phyloP scores from a whole-genome alignment of 2,329 filamentous ascomycete species.

The Neonectria punicea region DNA sequence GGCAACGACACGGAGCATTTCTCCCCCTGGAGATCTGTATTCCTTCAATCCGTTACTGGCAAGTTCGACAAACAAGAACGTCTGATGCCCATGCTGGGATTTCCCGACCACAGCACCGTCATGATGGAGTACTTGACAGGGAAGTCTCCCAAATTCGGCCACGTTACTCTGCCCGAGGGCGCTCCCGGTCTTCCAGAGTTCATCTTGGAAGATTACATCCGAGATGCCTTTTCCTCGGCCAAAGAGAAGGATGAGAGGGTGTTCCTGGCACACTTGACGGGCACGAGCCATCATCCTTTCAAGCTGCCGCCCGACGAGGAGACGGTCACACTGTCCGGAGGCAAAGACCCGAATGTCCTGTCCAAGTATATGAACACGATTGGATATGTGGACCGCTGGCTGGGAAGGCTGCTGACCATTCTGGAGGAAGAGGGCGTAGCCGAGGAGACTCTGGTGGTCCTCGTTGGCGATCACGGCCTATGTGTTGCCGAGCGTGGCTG shows the following conservation, averaged over 20 bases:
- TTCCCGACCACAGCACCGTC: slow-evolving; percentile 35
- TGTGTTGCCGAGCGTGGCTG: slow-evolving; percentile 42
- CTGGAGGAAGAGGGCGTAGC: slow-evolving; percentile 44
- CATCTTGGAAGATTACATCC: slow-evolving; percentile 42
- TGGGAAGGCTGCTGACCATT: slow-evolving; percentile 37
- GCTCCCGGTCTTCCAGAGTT: slow-evolving; percentile 41
- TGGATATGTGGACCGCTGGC: slow-evolving; percentile 44
- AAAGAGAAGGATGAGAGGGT: slow-evolving; percentile 43
- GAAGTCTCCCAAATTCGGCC: neutral
- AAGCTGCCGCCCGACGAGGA: neutral
- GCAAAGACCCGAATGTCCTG: neutral
- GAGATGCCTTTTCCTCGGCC: slow-evolving; percentile 41
- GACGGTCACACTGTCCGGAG: neutral
- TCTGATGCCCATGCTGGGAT: slow-evolving; percentile 43
- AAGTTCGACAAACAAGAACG: slow-evolving; percentile 44
- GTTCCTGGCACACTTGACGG: slow-evolving; percentile 47
- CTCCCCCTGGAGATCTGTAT: slow-evolving; percentile 42
- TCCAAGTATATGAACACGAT: slow-evolving; percentile 42
- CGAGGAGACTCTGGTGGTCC: slow-evolving; percentile 44
- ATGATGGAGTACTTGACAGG: slow-evolving; percentile 36
- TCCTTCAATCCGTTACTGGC: slow-evolving; percentile 44
- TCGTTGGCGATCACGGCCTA: slow-evolving; percentile 46
- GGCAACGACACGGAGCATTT: neutral
- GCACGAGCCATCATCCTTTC: slow-evolving; percentile 30
- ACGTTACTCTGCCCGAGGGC: no score